Base-by-base conservation (phyloP, 345 rosid genomes). In the Crucihimalaya himalaica region DNA sequence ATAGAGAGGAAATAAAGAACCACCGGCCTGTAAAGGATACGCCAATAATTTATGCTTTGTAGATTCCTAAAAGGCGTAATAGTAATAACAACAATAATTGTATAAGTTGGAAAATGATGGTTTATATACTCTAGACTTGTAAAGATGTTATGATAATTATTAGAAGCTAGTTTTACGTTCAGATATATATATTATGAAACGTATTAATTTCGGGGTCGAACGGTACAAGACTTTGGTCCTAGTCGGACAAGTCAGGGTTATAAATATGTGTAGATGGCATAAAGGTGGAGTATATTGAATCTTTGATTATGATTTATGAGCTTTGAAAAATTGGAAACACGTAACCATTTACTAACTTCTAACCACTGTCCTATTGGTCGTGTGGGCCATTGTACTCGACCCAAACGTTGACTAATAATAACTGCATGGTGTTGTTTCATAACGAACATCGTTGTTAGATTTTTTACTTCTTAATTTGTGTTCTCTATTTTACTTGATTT, bases 331-430 rank as follows among this genome's bases (percentile, higher is more conserved):
- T 28, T 51, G 70, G 12, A 53, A 8, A 60, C 21, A 35, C 28
- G 34, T 11, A 35, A 35, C n/a, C 32, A 31, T 70, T 40, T 42
- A 35, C 47, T 63, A 43, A 63, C 37, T 54, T 73, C 29, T 55
- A 64, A 64, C 65, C 57, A 73, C 65, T 64, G 57, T 64, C 71
- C 71, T 64, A 31, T 32, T 23, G 56, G 70, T 55, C 65, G 40
- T 45, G 70, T 72, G 55, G 63, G 76, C 51, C 52, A 55, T 47
- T 46, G 51, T 50, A 73, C 60, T 63, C 39, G 5, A 56, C 35
- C 66, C 21, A 65, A 47, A 73, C 51, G 42, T 73, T 66, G 78
- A 73, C 72, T 73, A 73, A 34, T 46, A 34, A 46, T 56, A 65
- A 55, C 50, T 62, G 31, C 31, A 71, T 71, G 53, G 28, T 35